Evolutionary conservation across 768 basidiomycete genomes (phyloP).

Genomic region (Gloeostereum incarnatum): DNA sequence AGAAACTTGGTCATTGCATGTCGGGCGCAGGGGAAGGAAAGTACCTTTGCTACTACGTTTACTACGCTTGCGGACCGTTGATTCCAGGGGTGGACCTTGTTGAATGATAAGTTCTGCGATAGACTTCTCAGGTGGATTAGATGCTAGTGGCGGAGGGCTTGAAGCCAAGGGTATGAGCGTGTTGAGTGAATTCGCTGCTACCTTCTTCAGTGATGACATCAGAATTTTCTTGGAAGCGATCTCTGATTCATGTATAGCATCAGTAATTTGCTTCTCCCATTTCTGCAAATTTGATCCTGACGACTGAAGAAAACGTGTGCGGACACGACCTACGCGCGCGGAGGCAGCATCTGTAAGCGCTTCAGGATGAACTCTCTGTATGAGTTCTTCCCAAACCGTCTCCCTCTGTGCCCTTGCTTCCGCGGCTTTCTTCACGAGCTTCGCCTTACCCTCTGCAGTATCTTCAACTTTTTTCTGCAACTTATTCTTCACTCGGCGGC

Average conservation of each 20-base stretch:
- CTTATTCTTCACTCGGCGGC: conserved; percentile 19
- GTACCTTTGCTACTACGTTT: no score
- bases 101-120: conserved; percentile 39
- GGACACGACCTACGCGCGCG: conserved; percentile 45
- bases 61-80: no score
- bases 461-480: conserved; percentile 24
- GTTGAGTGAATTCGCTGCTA: neutral
- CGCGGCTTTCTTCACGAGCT: conserved; percentile 54
- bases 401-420: conserved; percentile 52
- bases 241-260: conserved; percentile 47
- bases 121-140: conserved; percentile 40
- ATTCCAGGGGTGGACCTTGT: conserved; percentile 37
- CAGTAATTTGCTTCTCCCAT: conserved; percentile 57
- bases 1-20: no score
- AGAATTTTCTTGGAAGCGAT: conserved; percentile 35
- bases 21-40: no score
- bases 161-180: no score
- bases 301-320: conserved; percentile 51
- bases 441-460: conserved; percentile 35
- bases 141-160: conserved; percentile 31
- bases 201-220: conserved; percentile 14
- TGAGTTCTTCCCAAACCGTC: conserved; percentile 53
- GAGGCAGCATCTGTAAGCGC: conserved; percentile 36
- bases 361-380: conserved; percentile 45
- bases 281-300: conserved; percentile 35